Evolutionary conservation across 805 yeast genomes (phyloP).

Genomic region (Saccharomycopsis javanensis): DNA sequence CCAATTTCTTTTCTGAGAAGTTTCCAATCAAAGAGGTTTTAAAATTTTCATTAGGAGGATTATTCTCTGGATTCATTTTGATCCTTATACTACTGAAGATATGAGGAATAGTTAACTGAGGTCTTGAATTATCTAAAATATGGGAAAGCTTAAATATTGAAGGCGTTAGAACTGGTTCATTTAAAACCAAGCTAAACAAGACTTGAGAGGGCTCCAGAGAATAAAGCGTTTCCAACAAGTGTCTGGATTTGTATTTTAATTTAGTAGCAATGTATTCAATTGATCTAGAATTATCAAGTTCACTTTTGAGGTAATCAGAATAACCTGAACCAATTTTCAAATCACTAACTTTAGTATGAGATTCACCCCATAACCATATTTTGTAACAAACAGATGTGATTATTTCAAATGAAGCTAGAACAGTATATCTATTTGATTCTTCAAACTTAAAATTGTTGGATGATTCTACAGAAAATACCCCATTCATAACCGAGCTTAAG

Average conservation of each 20-base stretch:
- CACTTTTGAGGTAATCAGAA: constrained; percentile 13
- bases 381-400: constrained; percentile 45
- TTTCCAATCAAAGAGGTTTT: constrained; percentile 33
- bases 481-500: constrained; percentile 57
- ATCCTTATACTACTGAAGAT: constrained; percentile 46
- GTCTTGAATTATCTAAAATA: constrained; percentile 75
- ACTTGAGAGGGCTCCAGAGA: constrained; percentile 64
- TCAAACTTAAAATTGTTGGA: constrained; percentile 41
- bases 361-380: constrained; percentile 67
- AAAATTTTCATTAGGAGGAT: constrained; percentile 20
- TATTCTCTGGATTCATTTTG: constrained; percentile 31
- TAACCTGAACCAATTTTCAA: constrained; percentile 2
- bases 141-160: constrained; percentile 55
- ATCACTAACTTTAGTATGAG: not conserved
- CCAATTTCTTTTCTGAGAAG: constrained; percentile 36
- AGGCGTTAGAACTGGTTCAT: constrained; percentile 23
- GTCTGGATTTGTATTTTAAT: constrained; percentile 60
- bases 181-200: constrained; percentile 50
- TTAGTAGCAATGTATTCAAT: constrained; percentile 42
- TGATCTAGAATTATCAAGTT: constrained; percentile 27
- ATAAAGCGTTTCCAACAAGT: constrained; percentile 53
- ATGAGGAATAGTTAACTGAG: constrained; percentile 62
- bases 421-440: constrained; percentile 43
- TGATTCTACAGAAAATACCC: constrained; percentile 67
- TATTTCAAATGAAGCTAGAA: constrained; percentile 55